These are phyloP conservation scores for Aspergillus quadricinctus DNA, from an alignment of 2,329 filamentous ascomycete genomes.

Conservation along the genomic window DNA sequence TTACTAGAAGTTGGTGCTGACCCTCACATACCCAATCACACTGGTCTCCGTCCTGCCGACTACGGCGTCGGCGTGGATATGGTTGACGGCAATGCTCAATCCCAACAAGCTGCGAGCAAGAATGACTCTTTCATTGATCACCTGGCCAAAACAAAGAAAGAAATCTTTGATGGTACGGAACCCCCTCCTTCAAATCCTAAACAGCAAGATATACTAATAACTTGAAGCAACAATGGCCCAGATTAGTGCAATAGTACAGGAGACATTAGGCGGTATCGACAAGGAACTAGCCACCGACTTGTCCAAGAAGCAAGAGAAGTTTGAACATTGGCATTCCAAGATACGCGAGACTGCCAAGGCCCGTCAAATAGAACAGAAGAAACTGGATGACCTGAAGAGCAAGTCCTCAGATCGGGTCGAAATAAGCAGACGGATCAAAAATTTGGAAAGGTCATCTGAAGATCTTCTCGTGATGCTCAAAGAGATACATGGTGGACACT, in stretches of 20 bases:
- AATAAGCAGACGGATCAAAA: constrained; percentile 66
- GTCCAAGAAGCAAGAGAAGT: constrained; percentile 73
- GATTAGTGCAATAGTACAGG: constrained; percentile 64
- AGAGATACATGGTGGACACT: constrained; percentile 43
- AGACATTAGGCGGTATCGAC: constrained; percentile 74
- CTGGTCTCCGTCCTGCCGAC: constrained; percentile 82
- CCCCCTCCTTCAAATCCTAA: neutral
- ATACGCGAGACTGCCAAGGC: constrained; percentile 76
- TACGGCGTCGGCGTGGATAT: constrained; percentile 81
- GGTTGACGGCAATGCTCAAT: constrained; percentile 45
- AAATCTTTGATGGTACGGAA: constrained; percentile 41
- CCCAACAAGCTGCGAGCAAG: constrained; percentile 43
- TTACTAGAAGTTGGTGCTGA: constrained; percentile 92
- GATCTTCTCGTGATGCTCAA: constrained; percentile 59
- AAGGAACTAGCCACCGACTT: constrained; percentile 76
- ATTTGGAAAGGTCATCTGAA: constrained; percentile 69
- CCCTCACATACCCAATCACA: constrained; percentile 84
- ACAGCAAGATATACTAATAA: constrained; percentile 30
- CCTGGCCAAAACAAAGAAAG: constrained; percentile 43
- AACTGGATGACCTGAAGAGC: constrained; percentile 65
- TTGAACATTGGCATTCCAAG: constrained; percentile 75
- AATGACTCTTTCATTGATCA: constrained; percentile 42
- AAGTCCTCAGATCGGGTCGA: constrained; percentile 61
- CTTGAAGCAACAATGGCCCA: constrained; percentile 34
- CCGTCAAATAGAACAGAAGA: constrained; percentile 71